Base-by-base conservation (phyloP, 2,329 filamentous ascomycete genomes). In the Botryotinia calthae region DNA sequence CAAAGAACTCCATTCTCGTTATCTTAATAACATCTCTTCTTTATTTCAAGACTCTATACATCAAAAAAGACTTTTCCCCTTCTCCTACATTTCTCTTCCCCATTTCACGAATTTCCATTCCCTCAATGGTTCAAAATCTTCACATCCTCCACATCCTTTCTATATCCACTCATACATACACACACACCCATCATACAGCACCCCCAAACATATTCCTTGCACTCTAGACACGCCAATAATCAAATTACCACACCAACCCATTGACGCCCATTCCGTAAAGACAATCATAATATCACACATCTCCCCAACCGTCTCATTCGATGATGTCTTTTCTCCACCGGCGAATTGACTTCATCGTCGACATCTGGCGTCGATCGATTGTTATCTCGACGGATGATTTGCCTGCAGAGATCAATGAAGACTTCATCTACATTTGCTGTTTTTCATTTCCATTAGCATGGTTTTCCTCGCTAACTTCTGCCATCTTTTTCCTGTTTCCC, bases 391-490 rank as follows among this genome's bases (percentile, higher is more conserved):
- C 86, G 83, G 76, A 91, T 90, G 75, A 91, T 91, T 80, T 91
- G 89, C 74, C 89, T 84, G 78, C 89, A 91, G 69, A 91, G 84
- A 80, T 91, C 88, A 74, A 89, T 83, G 81, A 93, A 93, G 62
- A 91, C 90, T 81, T 93, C 90, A 78, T 92, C 90, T 42, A 93
- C 90, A 75, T 93, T 93, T 74, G 89, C 80, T 80, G 2, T 63
- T 14, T 63, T 63, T 31, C 10, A 2, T 2, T 28, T 62, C 6
- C 16, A 31, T 70, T 70, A 63, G 56, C 8, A n/a, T 51, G 7
- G 5, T 1, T 16, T 37, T 31, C 48, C 28, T 34, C n/a, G 22
- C 37, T 16, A n/a, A 34, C 25, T 22, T 28, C 18, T 25, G 16
- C 7, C n/a, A 61, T 70, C 12, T 70, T n/a, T 7, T 16, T 28